Conservation (phyloP, 352 stramenopile species). For the Pythium apleroticum region DNA sequence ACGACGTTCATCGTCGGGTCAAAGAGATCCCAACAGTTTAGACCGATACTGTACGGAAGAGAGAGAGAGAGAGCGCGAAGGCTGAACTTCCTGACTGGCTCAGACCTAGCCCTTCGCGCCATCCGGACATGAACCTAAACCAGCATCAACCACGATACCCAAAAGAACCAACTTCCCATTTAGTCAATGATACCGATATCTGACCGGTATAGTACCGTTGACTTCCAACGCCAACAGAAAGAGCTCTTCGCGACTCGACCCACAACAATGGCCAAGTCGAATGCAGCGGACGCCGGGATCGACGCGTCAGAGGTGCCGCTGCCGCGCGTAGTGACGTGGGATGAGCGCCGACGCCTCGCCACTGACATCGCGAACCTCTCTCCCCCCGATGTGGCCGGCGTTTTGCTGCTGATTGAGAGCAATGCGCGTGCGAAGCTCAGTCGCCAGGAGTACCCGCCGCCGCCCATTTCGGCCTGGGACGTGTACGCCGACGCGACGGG, state of each 20-base stretch:
- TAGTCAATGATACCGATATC: background rate
- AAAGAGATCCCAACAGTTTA: background rate
- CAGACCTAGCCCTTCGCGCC: background rate
- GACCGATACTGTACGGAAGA: background rate
- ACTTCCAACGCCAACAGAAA: background rate
- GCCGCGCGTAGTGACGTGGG: constrained; percentile 45
- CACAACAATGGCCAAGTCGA: constrained; percentile 23
- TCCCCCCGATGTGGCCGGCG: constrained; percentile 61
- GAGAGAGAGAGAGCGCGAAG: background rate
- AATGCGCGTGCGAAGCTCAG: constrained; percentile 8
- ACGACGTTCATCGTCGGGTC: background rate
- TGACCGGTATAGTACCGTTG: background rate
- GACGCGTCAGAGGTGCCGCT: background rate
- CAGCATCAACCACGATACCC: background rate
- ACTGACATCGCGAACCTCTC: constrained; percentile 70
- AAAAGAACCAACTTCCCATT: constrained; percentile 1
- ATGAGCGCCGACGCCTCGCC: constrained; percentile 61
- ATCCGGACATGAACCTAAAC: background rate
- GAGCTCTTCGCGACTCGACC: background rate
- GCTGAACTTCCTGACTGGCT: background rate
- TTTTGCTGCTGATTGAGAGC: constrained; percentile 56
- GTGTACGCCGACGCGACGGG: constrained; percentile 13
- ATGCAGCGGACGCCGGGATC: background rate
- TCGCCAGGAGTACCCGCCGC: constrained; percentile 24
- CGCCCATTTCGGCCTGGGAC: constrained; percentile 30